These are phyloP conservation scores for Chlorella variabilis DNA, from an alignment of 163 green algal species.

Conservation along the genomic window DNA sequence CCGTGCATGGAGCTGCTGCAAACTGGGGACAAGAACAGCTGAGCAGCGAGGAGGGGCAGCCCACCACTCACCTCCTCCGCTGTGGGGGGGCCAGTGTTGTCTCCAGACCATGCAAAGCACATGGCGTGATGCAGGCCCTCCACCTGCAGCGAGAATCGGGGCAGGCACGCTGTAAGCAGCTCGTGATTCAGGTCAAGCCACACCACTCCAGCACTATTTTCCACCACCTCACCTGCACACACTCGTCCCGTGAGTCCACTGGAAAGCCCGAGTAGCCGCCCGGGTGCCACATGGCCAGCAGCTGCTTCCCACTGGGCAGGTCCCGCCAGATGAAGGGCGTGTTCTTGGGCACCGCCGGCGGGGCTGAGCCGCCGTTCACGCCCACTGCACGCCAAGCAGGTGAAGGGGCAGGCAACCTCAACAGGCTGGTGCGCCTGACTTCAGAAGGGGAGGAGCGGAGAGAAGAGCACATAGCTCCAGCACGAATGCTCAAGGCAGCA, in stretches of 20 bases:
- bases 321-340: slow-evolving; percentile 70
- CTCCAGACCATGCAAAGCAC: slow-evolving; percentile 62
- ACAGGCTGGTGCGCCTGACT: too few species aligned
- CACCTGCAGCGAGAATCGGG: background rate
- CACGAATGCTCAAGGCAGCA: too few species aligned
- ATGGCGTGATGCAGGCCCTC: slow-evolving; percentile 56
- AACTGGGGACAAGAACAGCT: background rate
- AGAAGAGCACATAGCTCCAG: too few species aligned
- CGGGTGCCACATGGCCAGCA: slow-evolving; percentile 69
- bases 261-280: slow-evolving; percentile 49
- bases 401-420: too few species aligned
- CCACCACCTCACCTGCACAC: slow-evolving; percentile 38
- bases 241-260: slow-evolving; percentile 52
- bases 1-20: background rate
- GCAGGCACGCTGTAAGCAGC: too few species aligned
- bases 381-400: slow-evolving; percentile 44
- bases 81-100: slow-evolving; percentile 60
- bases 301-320: slow-evolving; percentile 38
- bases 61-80: slow-evolving; percentile 31
- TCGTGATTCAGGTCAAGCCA: too few species aligned
- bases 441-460: too few species aligned
- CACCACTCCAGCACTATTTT: too few species aligned
- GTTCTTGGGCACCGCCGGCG: slow-evolving; percentile 63
- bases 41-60: background rate
- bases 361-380: slow-evolving; percentile 61